Base-by-base conservation (phyloP, 305 asterid species). In the Solanum chacoense region DNA sequence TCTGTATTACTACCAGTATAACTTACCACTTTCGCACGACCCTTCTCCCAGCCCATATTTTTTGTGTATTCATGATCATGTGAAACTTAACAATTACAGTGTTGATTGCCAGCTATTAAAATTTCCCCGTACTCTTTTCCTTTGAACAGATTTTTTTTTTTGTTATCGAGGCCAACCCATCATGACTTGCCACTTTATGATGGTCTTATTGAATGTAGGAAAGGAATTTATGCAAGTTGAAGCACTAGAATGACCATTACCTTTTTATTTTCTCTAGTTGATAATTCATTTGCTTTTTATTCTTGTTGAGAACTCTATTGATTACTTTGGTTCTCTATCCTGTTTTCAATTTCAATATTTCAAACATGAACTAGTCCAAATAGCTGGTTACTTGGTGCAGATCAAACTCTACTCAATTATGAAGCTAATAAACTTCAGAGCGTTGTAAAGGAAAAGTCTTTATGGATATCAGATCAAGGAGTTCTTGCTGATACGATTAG, bases 401-500 rank as follows among this genome's bases (percentile, higher is more conserved):
- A 96, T 92, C 99, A 97, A 94, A 90, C 90, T 26, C 92, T 86
- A 73, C 94, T 94, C 2, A 97, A 97, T 91, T 94, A 92, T 89
- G 96, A 96, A 91, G 92, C 98, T 31, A 95, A 94, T 92, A 96
- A 94, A 91, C 96, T 97, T 45, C 99, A 95, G 90, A 97, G 98
- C 93, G 87, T 55, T 87, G 95, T 96, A 89, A 97, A 97, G 93
- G 99, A 97, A 91, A 93, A 94, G 91, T 91, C 99, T 76, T 92
- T 96, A 42, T 89, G 75, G 86, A 92, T 97, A 88, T 94, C 99
- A 4, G 98, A 95, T 84, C 92, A 88, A 92, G 98, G 98, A 86
- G 96, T 78, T 93, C 97, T 97, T 90, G 92, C 96, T 36, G 98
- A 97, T 91, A 94, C 89, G 92, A 95, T 96, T 89, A 90, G 93